Conservation (phyloP, 176 grass and related monocot genomes). For the Aegilops umbellulata region DNA sequence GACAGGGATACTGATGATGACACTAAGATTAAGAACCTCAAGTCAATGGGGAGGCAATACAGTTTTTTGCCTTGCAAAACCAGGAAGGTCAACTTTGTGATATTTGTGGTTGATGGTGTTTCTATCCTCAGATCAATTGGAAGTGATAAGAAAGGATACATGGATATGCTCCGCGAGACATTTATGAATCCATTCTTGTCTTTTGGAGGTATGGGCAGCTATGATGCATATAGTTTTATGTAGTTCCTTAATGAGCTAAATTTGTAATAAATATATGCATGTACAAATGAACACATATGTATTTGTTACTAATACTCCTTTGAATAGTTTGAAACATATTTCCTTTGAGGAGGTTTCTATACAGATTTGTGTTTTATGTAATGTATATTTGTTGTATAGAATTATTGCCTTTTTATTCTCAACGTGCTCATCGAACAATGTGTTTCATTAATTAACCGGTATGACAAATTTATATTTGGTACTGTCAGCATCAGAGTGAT, state of each 20-base stretch:
- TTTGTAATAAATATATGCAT: neutral
- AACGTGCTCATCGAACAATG: neutral
- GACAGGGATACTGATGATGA: constrained; percentile 48
- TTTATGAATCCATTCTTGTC: constrained; percentile 75
- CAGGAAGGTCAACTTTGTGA: constrained; percentile 78
- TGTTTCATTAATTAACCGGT: neutral
- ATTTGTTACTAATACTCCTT: neutral
- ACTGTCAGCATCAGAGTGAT: neutral
- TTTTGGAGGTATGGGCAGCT: constrained; percentile 49
- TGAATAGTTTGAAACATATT: neutral
- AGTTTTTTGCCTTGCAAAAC: constrained; percentile 43
- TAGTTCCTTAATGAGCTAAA: constrained; percentile 5
- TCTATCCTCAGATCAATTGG: constrained; percentile 54
- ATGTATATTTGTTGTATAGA: constrained; percentile 16
- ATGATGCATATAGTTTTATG: neutral
- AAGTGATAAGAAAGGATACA: constrained; percentile 32
- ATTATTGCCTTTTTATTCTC: neutral
- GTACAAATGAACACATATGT: constrained; percentile 7
- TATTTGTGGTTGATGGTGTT: constrained; percentile 69
- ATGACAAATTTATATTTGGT: neutral
- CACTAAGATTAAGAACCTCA: constrained; percentile 29
- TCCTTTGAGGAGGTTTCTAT: neutral
- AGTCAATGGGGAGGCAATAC: constrained; percentile 37
- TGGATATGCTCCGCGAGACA: constrained; percentile 45
- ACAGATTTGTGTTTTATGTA: neutral